Evolutionary conservation across 2,329 filamentous ascomycete species (phyloP), one percentile per base, ranked within the genome.

Genomic region (Corinectria fuckeliana): DNA sequence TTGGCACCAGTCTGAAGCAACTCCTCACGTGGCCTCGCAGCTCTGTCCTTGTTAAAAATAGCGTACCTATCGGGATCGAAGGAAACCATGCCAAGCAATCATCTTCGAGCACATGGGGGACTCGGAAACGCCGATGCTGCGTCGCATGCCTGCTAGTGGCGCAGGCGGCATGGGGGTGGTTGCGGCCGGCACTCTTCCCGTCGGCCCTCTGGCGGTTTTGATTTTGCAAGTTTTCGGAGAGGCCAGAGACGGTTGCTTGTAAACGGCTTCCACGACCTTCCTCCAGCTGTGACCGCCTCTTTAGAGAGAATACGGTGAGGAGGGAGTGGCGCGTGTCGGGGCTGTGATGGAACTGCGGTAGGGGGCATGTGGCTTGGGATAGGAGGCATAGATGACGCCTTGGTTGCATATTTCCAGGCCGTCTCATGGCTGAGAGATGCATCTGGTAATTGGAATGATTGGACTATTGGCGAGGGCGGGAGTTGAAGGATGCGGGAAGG

Each of bases 331-430:
- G 56, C 36, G 34, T 28, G 10, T 13, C 18, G 11, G 34, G 36
- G 42, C 21, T 57, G 41, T 14, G 25, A 23, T 54, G 50, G 16
- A 54, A 50, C 41, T 8, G 14, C 20, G 50, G 44, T 8, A 21
- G 39, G 50, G 44, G 56, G 44, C 25, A 28, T 54, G 56, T 59
- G 56, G 56, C 56, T 59, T 59, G 50, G 20, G 38, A 18, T 34
- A 23, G 28, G 25, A 39, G 30, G 30, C 42, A 9, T 8, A 14
- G 44, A 38, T 21, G 32, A 36, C 41, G 23, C n/a, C 38, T 45
- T 36, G 42, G 50, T 13, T 39, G 36, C 16, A 25, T 34, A 18
- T 49, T 36, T 9, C 20, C 4, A 8, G 11, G 38, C 32, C 28
- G 28, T 28, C 18, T 26, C 9, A 45, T 28, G 25, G 42, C 23